These are phyloP conservation scores for Dipodascus geniculatus DNA, from an alignment of 805 yeast species.

Conservation along the genomic window DNA sequence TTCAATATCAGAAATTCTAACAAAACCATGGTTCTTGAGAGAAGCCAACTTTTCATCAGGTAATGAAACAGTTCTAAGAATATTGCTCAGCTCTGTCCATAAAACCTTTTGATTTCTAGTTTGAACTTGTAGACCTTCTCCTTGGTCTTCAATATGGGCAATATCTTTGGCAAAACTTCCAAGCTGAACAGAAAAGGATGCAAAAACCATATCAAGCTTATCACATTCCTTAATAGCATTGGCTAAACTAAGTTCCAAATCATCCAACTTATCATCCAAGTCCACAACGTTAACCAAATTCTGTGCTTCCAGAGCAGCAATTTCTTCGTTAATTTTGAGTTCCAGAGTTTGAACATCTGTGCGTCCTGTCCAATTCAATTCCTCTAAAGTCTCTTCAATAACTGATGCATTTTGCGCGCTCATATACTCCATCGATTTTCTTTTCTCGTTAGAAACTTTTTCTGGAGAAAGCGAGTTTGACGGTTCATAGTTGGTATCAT, in stretches of 20 bases:
- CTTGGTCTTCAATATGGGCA: slow-evolving; percentile 56
- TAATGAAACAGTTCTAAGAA: slow-evolving; percentile 59
- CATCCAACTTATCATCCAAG: slow-evolving; percentile 34
- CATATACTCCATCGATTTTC: background rate
- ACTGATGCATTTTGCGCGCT: slow-evolving; percentile 16
- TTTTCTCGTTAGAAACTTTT: background rate
- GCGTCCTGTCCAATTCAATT: slow-evolving; percentile 60
- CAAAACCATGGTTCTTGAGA: slow-evolving; percentile 33
- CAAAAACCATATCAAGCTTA: slow-evolving; percentile 40
- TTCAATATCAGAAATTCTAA: slow-evolving; percentile 35
- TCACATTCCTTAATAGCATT: slow-evolving; percentile 42
- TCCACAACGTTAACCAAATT: slow-evolving; percentile 46
- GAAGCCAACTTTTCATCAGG: slow-evolving; percentile 41
- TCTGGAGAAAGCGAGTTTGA: no score
- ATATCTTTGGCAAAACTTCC: slow-evolving; percentile 58
- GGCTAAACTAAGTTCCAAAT: slow-evolving; percentile 32
- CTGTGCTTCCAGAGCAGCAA: slow-evolving; percentile 49
- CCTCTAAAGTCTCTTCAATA: slow-evolving; percentile 60
- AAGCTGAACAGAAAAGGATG: slow-evolving; percentile 48
- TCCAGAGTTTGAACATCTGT: slow-evolving; percentile 54
- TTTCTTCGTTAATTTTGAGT: slow-evolving; percentile 44
- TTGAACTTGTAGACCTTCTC: slow-evolving; percentile 74
- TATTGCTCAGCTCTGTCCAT: slow-evolving; percentile 55
- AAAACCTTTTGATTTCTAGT: slow-evolving; percentile 71
- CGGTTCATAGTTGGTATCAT: no score